Base-by-base conservation (phyloP, 306 rosid genomes). In the Fragaria nilgerrensis region DNA sequence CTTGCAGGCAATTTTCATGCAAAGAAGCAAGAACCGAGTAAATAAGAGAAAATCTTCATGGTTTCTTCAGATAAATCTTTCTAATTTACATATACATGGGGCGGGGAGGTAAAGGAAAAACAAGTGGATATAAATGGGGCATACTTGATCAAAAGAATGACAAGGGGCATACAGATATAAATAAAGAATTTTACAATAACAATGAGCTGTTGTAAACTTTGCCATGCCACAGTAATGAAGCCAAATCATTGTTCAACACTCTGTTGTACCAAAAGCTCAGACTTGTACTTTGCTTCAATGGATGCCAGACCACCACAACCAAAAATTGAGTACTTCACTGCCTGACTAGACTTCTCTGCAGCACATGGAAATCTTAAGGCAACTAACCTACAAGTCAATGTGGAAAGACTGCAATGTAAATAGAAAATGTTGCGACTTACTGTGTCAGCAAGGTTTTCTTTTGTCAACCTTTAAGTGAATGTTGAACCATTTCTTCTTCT, bases 401-500 rank as follows among this genome's bases (percentile, higher is more conserved):
- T 59, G 80, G 8, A 47, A 50, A 58, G 37, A 74, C 56, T 73
- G 70, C 32, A 68, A 49, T 29, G 50, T 67, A 70, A 79, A 75
- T 23, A 73, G n/a, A 70, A 49, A 48, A 22, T 37, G 74, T 43
- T 74, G 70, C 68, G 65, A 75, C 86, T 80, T 83, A 87, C 92
- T 36, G 14, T 36, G 41, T 92, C 75, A 92, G 85, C 99, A 96
- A 70, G 97, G 84, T 86, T 96, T 92, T 86, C 97, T 88, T 89
- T 96, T 93, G 72, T 91, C 99, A 67, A 93, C 98, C 87, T 88
- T 88, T 75, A 93, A 77, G 79, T 86, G 98, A 74, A 93, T 86
- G 82, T 92, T 93, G 83, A 77, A 96, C 99, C 99, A 96, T 80
- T 87, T 93, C 81, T 90, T 96, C 89, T 87, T 96, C 93, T 85